phyloP scores from a whole-genome alignment of 2,329 filamentous ascomycete genomes.

The Fusarium compactum region DNA sequence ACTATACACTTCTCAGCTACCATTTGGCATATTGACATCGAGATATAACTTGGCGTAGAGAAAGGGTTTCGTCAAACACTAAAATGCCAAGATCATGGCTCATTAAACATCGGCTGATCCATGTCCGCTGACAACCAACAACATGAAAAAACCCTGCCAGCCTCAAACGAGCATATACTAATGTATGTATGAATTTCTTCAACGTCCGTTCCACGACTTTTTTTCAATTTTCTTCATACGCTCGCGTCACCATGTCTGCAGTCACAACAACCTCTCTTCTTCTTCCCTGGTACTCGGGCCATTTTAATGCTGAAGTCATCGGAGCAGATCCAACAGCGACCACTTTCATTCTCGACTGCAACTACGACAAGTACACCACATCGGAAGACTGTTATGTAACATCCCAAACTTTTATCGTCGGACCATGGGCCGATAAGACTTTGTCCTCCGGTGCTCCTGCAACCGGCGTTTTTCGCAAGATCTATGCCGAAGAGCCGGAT shows the following conservation, averaged over 20 bases:
- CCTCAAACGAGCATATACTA: not conserved
- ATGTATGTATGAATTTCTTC: too few relatives aligned
- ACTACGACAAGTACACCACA: not conserved
- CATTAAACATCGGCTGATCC: not conserved
- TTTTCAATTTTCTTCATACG: not conserved
- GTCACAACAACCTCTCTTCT: not conserved
- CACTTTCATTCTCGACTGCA: not conserved
- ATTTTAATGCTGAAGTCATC: not conserved
- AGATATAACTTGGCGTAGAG: not conserved
- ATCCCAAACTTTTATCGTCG: not conserved
- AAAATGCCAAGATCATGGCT: not conserved
- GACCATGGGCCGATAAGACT: constrained; percentile 16
- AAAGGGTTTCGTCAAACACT: not conserved
- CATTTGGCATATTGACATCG: not conserved
- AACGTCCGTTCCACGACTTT: not conserved
- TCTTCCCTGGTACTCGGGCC: not conserved
- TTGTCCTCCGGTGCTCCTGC: constrained; percentile 1
- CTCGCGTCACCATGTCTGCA: not conserved
- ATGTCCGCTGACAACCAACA: not conserved
- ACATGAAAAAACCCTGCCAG: not conserved
- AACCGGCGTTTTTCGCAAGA: constrained; percentile 11
- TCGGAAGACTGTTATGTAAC: not conserved
- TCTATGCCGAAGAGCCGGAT: not conserved
- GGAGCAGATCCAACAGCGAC: not conserved
- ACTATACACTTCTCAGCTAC: not conserved